These are phyloP conservation scores for Tetratostichococcus sp. DNA, from an alignment of 139 green algal genomes.

Conservation along the genomic window DNA sequence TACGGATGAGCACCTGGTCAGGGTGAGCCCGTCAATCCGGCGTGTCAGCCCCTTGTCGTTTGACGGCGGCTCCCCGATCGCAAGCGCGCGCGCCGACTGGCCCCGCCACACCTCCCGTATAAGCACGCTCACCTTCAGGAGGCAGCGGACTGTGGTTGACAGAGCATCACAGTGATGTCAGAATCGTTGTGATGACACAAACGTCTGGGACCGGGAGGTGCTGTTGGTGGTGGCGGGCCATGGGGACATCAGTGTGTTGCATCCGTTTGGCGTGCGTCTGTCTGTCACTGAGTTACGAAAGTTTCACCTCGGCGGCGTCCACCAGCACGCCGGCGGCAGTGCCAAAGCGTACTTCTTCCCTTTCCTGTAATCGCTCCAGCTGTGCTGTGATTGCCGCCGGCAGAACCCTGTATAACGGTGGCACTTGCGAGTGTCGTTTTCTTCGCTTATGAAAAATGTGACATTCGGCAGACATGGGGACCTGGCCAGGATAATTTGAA, in stretches of 20 bases:
- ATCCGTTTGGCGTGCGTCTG: too few species aligned
- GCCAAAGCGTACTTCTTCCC: slow-evolving; percentile 60
- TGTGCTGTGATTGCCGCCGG: slow-evolving; percentile 21
- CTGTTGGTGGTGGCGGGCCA: too few species aligned
- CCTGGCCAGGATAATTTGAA: too few species aligned
- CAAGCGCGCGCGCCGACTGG: slow-evolving; percentile 30
- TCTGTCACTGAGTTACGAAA: neutral
- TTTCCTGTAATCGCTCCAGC: slow-evolving; percentile 63
- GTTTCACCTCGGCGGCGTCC: slow-evolving; percentile 49
- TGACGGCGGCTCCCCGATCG: slow-evolving; percentile 14
- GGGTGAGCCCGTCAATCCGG: slow-evolving; percentile 53
- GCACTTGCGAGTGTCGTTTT: neutral
- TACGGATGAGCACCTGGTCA: slow-evolving; percentile 64
- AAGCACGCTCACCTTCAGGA: slow-evolving; percentile 34
- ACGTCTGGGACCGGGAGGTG: too few species aligned
- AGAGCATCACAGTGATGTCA: too few species aligned
- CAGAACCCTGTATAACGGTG: neutral
- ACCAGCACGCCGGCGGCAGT: slow-evolving; percentile 28
- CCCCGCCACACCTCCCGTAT: slow-evolving; percentile 61
- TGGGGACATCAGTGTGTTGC: too few species aligned
- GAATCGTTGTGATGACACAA: too few species aligned
- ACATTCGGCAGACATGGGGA: too few species aligned
- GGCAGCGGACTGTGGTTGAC: too few species aligned
- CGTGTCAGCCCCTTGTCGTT: slow-evolving; percentile 66
- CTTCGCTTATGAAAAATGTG: too few species aligned